Base-by-base conservation (phyloP, 2,329 filamentous ascomycete species). In the Pseudogymnoascus sp. region DNA sequence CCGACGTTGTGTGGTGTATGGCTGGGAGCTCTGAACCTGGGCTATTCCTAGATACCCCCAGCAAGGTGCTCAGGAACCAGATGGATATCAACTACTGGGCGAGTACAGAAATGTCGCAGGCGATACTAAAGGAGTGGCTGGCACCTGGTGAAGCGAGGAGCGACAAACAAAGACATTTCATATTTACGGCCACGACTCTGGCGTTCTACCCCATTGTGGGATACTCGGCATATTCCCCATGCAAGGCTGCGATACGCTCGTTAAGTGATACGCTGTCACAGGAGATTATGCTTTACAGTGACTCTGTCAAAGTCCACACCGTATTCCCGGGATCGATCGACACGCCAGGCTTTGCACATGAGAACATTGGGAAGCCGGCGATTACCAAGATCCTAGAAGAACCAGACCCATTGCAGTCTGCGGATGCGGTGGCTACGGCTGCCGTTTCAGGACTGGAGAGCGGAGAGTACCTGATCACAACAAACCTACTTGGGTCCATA, bases 11-110 rank as follows among this genome's bases (percentile, higher is more conserved):
- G 35, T 97, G 94, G 92, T 92, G 91, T 72, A 83, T 92, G 59
- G 93, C 93, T 2, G 93, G 93, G 64, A 80, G 84, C 66, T 84
- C 89, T 5, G 81, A 79, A 13, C 92, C 92, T 0, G 81, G 84
- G 36, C 87, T 96, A 65, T 96, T 93, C 77, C 74, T 90, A 66
- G 90, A 96, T 65, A 85, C 85, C 39, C 81, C 88, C 7, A 78
- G 90, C 60, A 77, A 85, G 6, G 83, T 82, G 9, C 78, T 92
- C 67, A 83, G 88, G 42, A 79, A 81, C 66, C 91, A 96, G 74
- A 96, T 96, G 91, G 91, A 96, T 71, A 84, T 93, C 68, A 93
- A 97, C 76, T 97, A 91, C 78, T 96, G 88, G 82, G 90, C 91
- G 58, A 86, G 87, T 31, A 88, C 88, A 41, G 94, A 96, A 73